phyloP scores from a whole-genome alignment of 2,329 filamentous ascomycete genomes.

The Cytospora schulzeri region DNA sequence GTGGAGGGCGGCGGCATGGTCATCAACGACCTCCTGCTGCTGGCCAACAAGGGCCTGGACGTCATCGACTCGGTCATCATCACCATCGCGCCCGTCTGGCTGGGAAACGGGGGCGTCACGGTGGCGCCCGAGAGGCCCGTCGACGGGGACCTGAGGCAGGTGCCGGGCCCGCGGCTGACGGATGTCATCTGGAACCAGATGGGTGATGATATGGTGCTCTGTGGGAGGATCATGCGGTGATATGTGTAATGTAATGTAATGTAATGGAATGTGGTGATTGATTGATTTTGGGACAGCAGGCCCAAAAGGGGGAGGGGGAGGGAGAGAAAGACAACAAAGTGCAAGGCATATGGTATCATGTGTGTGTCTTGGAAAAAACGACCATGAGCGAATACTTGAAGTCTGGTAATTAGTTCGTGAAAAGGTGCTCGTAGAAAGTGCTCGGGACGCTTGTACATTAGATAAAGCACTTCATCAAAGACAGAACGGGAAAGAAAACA shows the following conservation, averaged over 20 bases:
- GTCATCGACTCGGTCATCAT: conserved; percentile 76
- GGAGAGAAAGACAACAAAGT: not conserved
- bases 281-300: no score
- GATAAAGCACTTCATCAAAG: no score
- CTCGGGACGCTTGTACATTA: conserved; percentile 1
- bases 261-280: no score
- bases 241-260: no score
- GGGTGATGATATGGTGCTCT: conserved; percentile 82
- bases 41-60: conserved; percentile 49
- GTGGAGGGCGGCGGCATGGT: conserved; percentile 84
- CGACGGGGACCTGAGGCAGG: conserved; percentile 40
- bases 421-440: not conserved
- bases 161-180: conserved; percentile 59
- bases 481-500: not conserved
- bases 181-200: conserved; percentile 75
- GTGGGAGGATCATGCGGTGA: conserved; percentile 52
- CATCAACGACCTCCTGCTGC: conserved; percentile 77
- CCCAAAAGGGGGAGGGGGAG: not conserved
- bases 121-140: conserved; percentile 68
- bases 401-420: not conserved
- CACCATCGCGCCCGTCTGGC: conserved; percentile 86
- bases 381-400: not conserved
- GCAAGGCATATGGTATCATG: not conserved
- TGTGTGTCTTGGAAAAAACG: conserved; percentile 5
- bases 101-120: conserved; percentile 80